Evolutionary conservation across 2,329 filamentous ascomycete genomes (phyloP), one percentile per base, ranked within the genome.

Genomic region (Aspergillus sp.): DNA sequence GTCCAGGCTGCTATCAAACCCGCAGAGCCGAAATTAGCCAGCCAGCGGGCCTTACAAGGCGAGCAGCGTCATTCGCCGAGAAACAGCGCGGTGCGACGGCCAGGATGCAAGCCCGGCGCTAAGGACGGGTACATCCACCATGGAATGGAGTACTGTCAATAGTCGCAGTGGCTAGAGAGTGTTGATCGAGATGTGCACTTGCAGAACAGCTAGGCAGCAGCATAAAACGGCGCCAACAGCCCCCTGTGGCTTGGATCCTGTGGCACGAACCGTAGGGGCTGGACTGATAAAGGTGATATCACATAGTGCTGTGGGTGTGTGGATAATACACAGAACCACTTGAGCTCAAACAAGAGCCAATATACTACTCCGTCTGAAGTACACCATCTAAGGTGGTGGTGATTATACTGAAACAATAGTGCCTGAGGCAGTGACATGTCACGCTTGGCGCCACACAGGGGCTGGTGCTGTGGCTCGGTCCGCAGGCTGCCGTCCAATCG

Each of bases 181-280:
- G 45, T 24, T 59, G 60, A 60, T 62, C 60, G 44, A 50, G 44
- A 47, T 50, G 17, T 47, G 40, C 39, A 60, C 30, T 54, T 61
- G 58, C 56, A 57, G 45, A 24, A 50, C 30, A 44, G 53, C 57
- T 60, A 66, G 64, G 63, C 64, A 66, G 64, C 61, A 57, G 59
- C 61, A 61, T 61, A 57, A 49, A 44, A 33, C 22, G 12, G 19
- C 19, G 24, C 44, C 19, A n/a, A 22, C 27, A 4, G 27, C 27
- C 27, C 27, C 27, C 27, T 30, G 27, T 30, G 27, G 27, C 27
- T 30, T 30, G 27, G 8, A 11, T 30, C 27, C 27, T 11, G 27
- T 30, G 27, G 27, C 27, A 30, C 27, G 27, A 30, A 20, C 20
- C 3, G 20, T 20, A 20, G 20, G 20, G 20, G 20, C 20, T 27